A percentile compares a stretch with the other conserved stretches of the same genome.
phyloP scores from a whole-genome alignment of 768 basidiomycete genomes.

The Hygrophorus pudorinus region DNA sequence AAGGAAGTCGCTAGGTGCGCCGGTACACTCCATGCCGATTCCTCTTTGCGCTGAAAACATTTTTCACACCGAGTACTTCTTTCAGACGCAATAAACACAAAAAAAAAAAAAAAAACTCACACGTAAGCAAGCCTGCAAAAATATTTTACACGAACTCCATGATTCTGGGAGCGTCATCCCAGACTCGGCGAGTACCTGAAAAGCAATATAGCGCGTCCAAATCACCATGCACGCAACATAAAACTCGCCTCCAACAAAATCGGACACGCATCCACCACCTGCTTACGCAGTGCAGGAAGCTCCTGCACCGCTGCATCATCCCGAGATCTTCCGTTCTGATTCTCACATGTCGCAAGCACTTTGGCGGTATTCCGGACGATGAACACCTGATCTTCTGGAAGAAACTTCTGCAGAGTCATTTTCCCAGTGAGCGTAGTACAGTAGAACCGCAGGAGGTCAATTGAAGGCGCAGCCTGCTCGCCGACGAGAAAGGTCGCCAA shows the following conservation, averaged over 20 bases:
- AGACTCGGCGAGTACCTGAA: slow-evolving; percentile 24
- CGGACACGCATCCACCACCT: slow-evolving; percentile 40
- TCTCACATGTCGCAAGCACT: slow-evolving; percentile 29
- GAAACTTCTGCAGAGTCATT: slow-evolving; percentile 35
- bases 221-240: neutral
- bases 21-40: slow-evolving; percentile 32
- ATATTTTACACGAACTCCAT: slow-evolving; percentile 25
- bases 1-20: slow-evolving; percentile 27
- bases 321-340: slow-evolving; percentile 14
- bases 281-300: slow-evolving; percentile 29
- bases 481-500: slow-evolving; percentile 35
- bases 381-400: slow-evolving; percentile 30
- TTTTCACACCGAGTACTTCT: slow-evolving; percentile 2
- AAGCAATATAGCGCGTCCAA: neutral
- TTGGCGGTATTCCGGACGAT: slow-evolving; percentile 39
- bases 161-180: slow-evolving; percentile 18
- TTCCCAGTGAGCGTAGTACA: slow-evolving; percentile 33
- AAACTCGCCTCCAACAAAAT: slow-evolving; percentile 37
- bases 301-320: slow-evolving; percentile 15
- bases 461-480: slow-evolving; percentile 27
- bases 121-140: slow-evolving; percentile 34
- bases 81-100: too few relatives aligned
- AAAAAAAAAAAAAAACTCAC: slow-evolving; percentile 18
- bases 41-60: slow-evolving; percentile 30
- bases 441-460: slow-evolving; percentile 45